phyloP scores from a whole-genome alignment of 1,139 yeast species.

The Yamadazyma aaseri region DNA sequence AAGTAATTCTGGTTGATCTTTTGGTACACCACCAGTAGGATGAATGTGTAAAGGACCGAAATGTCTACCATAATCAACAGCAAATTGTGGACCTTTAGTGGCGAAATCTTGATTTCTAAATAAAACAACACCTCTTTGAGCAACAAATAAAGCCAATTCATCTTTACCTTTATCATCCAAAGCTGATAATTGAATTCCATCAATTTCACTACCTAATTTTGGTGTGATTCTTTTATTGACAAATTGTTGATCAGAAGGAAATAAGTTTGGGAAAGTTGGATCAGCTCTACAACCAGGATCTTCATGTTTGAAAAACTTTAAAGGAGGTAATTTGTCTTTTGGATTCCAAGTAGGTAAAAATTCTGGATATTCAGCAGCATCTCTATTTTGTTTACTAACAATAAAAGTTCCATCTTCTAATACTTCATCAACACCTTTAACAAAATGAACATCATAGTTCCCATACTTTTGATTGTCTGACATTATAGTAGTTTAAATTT shows the following conservation, averaged over 20 bases:
- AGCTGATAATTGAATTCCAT: slow-evolving; percentile 54
- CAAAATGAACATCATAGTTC: slow-evolving; percentile 43
- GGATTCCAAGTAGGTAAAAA: slow-evolving; percentile 54
- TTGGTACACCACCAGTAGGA: slow-evolving; percentile 70
- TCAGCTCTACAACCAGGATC: slow-evolving; percentile 60
- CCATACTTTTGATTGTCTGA: slow-evolving; percentile 24
- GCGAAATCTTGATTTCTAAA: slow-evolving; percentile 65
- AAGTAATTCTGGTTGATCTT: slow-evolving; percentile 55
- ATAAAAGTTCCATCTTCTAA: slow-evolving; percentile 37
- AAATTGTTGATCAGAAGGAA: slow-evolving; percentile 29
- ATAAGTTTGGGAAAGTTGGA: slow-evolving; percentile 46
- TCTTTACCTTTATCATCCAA: slow-evolving; percentile 51
- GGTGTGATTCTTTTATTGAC: slow-evolving; percentile 49
- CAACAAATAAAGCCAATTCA: slow-evolving; percentile 61
- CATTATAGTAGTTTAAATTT: too few relatives aligned
- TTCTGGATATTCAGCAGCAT: slow-evolving; percentile 32
- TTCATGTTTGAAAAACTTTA: slow-evolving; percentile 44
- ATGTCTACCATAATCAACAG: slow-evolving; percentile 53
- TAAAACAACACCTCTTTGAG: slow-evolving; percentile 63
- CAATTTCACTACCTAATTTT: slow-evolving; percentile 61
- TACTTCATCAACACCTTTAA: slow-evolving; percentile 38
- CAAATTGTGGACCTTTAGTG: slow-evolving; percentile 51
- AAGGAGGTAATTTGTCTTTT: slow-evolving; percentile 41
- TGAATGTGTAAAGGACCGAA: slow-evolving; percentile 73
- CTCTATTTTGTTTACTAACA: slow-evolving; percentile 27